Conservation (phyloP, 2,329 filamentous ascomycete species). For the Nigrospora osmanthi region DNA sequence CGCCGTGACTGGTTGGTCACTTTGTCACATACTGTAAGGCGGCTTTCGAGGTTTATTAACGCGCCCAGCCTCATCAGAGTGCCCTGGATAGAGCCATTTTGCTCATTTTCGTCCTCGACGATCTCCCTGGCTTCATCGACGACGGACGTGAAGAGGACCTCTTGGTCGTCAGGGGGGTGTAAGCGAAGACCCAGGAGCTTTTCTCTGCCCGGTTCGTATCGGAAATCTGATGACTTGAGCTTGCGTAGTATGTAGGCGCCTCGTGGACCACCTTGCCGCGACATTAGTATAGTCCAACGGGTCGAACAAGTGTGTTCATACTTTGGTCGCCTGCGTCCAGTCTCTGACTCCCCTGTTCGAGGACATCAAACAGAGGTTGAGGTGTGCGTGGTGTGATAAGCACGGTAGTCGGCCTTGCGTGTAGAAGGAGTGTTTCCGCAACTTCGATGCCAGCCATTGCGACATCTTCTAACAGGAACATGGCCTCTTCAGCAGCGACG, state of each 20-base stretch:
- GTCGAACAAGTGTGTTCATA: not conserved
- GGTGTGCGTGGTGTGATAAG: conserved; percentile 42
- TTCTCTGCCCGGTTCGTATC: conserved; percentile 55
- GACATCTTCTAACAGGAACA: conserved; percentile 74
- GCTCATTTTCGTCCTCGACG: conserved; percentile 26
- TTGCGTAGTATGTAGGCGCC: conserved; percentile 51
- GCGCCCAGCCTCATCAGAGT: conserved; percentile 62
- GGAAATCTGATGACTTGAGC: conserved; percentile 66
- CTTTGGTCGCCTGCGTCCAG: not conserved
- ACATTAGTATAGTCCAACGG: conserved; percentile 4
- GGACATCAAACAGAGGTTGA: conserved; percentile 9
- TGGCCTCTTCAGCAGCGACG: conserved; percentile 56
- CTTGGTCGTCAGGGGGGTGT: conserved; percentile 36
- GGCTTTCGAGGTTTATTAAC: conserved; percentile 66
- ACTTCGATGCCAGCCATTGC: conserved; percentile 60
- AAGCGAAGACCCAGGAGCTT: conserved; percentile 56
- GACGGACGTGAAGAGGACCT: conserved; percentile 56
- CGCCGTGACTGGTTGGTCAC: too few species aligned
- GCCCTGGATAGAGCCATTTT: conserved; percentile 48
- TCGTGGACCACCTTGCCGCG: conserved; percentile 22
- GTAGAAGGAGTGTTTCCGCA: conserved; percentile 51
- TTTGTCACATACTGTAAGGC: conserved; percentile 47
- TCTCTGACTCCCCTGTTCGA: not conserved
- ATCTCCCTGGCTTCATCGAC: conserved; percentile 28
- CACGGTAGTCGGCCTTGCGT: conserved; percentile 47